Conservation (phyloP, 352 stramenopile species). For the Globisporangium apiculatum region DNA sequence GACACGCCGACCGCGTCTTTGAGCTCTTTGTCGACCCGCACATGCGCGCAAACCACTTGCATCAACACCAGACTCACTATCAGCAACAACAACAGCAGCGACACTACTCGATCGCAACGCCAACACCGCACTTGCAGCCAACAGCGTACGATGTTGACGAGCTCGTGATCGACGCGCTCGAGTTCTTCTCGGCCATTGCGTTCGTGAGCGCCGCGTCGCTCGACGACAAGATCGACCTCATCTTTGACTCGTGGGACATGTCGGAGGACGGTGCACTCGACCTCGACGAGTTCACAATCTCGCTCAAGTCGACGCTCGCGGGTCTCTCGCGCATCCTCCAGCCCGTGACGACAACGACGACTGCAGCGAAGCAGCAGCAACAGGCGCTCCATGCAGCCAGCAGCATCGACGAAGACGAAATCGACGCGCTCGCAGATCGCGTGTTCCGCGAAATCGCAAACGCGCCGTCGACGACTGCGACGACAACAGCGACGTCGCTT, state of each 20-base stretch:
- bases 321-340: slow-evolving; percentile 66
- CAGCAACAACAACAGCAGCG: slow-evolving; percentile 4
- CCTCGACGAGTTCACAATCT: slow-evolving; percentile 83
- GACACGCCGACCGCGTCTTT: slow-evolving; percentile 52
- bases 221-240: slow-evolving; percentile 75
- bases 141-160: slow-evolving; percentile 1
- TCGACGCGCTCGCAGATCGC: slow-evolving; percentile 49
- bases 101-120: too few relatives aligned
- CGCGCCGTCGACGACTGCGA: slow-evolving; percentile 1
- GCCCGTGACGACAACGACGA: slow-evolving; percentile 4
- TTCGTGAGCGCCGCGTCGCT: slow-evolving; percentile 52
- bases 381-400: not conserved
- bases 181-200: slow-evolving; percentile 69
- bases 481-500: too few relatives aligned
- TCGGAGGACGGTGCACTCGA: slow-evolving; percentile 72
- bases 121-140: not conserved
- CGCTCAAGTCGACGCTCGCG: slow-evolving; percentile 75
- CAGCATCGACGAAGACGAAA: slow-evolving; percentile 49
- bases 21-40: slow-evolving; percentile 45
- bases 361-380: not conserved
- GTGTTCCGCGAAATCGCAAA: slow-evolving; percentile 67
- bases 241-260: slow-evolving; percentile 87
- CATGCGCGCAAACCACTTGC: slow-evolving; percentile 4
- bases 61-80: not conserved
- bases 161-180: slow-evolving; percentile 58